Percentiles rank a stretch among this genome's conserved stretches.
These are phyloP conservation scores for Ramalina peruviana DNA, from an alignment of 495 filamentous ascomycete species.

Conservation along the genomic window DNA sequence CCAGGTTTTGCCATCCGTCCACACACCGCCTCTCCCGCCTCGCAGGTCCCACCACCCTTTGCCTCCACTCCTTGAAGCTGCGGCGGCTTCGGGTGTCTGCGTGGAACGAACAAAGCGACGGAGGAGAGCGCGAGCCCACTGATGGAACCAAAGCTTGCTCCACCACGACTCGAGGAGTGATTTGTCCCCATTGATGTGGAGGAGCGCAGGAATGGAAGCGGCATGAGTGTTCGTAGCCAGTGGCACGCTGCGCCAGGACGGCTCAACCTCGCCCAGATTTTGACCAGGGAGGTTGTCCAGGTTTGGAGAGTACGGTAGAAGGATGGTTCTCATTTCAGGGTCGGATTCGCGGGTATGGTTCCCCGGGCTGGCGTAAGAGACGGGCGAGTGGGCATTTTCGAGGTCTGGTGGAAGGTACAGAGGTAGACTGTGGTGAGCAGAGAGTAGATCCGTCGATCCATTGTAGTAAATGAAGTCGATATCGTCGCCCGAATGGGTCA, in stretches of 20 bases:
- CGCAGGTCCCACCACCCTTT: slow-evolving; percentile 39
- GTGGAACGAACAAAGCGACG: slow-evolving; percentile 34
- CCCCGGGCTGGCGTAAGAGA: slow-evolving; percentile 16
- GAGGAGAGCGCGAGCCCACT: slow-evolving; percentile 36
- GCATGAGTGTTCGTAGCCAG: slow-evolving; percentile 41
- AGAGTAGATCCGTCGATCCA: slow-evolving; percentile 28
- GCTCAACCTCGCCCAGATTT: slow-evolving; percentile 13
- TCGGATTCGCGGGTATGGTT: slow-evolving; percentile 13
- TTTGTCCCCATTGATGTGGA: slow-evolving; percentile 36
- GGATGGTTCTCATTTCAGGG: slow-evolving; percentile 19
- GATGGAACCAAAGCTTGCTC: slow-evolving; percentile 44
- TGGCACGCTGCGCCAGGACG: slow-evolving; percentile 35
- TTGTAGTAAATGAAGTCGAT: slow-evolving; percentile 35
- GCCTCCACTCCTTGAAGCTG: slow-evolving; percentile 33
- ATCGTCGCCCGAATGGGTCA: slow-evolving; percentile 28
- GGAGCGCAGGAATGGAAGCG: slow-evolving; percentile 31
- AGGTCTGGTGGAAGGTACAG: slow-evolving; percentile 29
- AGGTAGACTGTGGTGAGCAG: slow-evolving; percentile 26
- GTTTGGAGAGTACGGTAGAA: slow-evolving; percentile 27
- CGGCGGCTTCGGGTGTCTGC: slow-evolving; percentile 26
- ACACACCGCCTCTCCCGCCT: slow-evolving; percentile 44
- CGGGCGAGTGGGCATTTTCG: slow-evolving; percentile 24
- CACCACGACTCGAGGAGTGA: slow-evolving; percentile 33
- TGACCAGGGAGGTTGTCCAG: slow-evolving; percentile 28
- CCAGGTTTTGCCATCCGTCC: slow-evolving; percentile 43